Base-by-base conservation (phyloP, 148 eudicot genomes). In the Fagopyrum tataricum region DNA sequence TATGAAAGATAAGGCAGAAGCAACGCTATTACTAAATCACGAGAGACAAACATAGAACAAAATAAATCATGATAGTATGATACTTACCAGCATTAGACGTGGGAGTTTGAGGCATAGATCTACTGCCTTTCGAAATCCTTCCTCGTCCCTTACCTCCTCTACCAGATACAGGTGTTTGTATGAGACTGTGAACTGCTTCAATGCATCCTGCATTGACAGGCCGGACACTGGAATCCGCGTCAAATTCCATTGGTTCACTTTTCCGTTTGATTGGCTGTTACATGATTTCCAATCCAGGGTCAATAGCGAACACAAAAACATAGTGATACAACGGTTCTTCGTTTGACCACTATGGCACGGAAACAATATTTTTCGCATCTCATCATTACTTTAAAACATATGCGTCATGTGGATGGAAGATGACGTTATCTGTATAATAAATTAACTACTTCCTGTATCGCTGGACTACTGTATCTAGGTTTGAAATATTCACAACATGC, bases 211-310 rank as follows among this genome's bases (percentile, higher is more conserved):
- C 73, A 76, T 67, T 84, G 18, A 82, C 76, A 44, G 81, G 77
- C 80, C 76, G 81, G 53, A 84, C 81, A 52, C 74, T 75, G 49
- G 84, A 81, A 77, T 84, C 89, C 5, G 79, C 85, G 80, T 79
- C 91, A 75, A 69, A 75, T 11, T 84, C 87, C 49, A 82, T 77
- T 73, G 75, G 53, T 43, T 84, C 93, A 53, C 67, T 82, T 79
- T 94, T 94, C 77, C 91, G 84, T 86, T 93, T 91, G 70, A 85
- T 70, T 73, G 85, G 88, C 92, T 91, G 82, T 70, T 71, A 81
- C 59, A 64, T 37, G 37, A 43, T 64, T 64, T 64, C 61, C 61
- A 55, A 24, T 26, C 67, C 67, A 26, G 39, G 12, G 67, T 14
- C 18, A 64, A 7, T 64, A 64, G 69, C 14, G 15, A 43, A 39